Evolutionary conservation across 768 basidiomycete species (phyloP).

Genomic region (Mrakia gelida): DNA sequence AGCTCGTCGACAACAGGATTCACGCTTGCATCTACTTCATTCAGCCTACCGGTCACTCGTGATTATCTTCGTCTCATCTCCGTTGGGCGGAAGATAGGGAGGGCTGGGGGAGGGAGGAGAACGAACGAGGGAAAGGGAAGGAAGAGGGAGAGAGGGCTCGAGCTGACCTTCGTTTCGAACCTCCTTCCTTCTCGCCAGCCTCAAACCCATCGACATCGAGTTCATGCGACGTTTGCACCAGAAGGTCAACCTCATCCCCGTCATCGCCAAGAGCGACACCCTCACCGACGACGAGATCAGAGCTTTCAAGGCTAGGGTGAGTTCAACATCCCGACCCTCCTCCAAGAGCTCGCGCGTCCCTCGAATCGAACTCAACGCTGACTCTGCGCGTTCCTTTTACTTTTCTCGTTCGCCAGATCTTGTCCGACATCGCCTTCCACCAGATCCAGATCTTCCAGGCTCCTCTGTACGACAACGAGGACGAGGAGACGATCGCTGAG

Average conservation of each 20-base stretch:
- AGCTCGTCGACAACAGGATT: constrained; percentile 92
- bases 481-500: constrained; percentile 95
- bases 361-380: background rate
- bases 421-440: constrained; percentile 89
- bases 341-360: background rate
- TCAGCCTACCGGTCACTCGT: constrained; percentile 97
- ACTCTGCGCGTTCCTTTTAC: background rate
- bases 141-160: background rate
- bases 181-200: constrained; percentile 51
- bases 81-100: no score
- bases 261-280: constrained; percentile 98
- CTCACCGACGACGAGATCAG: constrained; percentile 92
- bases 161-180: no score
- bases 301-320: constrained; percentile 86
- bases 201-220: constrained; percentile 97
- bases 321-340: background rate
- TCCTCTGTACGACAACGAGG: constrained; percentile 94
- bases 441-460: constrained; percentile 98
- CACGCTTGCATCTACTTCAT: constrained; percentile 99
- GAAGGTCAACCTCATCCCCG: constrained; percentile 95
- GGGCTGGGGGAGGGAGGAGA: background rate
- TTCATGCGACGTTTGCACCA: constrained; percentile 97
- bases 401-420: constrained; percentile 55
- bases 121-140: background rate
- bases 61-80: no score